Conservation (phyloP, 345 rosid genomes). For the Aethionema arabicum region DNA sequence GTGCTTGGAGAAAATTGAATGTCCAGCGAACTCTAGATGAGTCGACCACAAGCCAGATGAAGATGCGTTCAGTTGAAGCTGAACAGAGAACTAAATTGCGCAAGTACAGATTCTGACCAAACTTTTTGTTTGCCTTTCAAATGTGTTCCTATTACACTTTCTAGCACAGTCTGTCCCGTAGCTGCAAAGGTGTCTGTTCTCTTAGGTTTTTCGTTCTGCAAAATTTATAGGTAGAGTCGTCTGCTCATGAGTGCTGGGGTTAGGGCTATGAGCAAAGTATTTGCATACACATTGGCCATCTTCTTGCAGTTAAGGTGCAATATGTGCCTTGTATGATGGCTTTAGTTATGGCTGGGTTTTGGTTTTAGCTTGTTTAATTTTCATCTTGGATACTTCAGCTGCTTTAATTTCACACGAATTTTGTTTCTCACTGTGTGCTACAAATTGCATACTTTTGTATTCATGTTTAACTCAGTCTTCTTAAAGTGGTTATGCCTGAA, state of each 20-base stretch:
- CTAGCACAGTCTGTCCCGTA: constrained; percentile 21
- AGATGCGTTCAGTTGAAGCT: constrained; percentile 94
- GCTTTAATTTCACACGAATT: constrained; percentile 13
- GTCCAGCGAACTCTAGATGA: constrained; percentile 91
- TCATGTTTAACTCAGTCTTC: constrained; percentile 18
- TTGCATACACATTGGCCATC: constrained; percentile 21
- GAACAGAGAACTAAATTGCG: constrained; percentile 77
- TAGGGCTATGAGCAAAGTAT: constrained; percentile 23
- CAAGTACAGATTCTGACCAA: constrained; percentile 53
- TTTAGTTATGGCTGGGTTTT: constrained; percentile 19
- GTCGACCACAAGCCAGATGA: constrained; percentile 82
- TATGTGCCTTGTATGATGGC: constrained; percentile 17
- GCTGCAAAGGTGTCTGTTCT: constrained; percentile 25
- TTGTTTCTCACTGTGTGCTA: constrained; percentile 11
- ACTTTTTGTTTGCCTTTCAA: constrained; percentile 27
- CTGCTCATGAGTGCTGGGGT: constrained; percentile 19
- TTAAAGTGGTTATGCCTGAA: constrained; percentile 25
- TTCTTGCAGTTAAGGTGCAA: constrained; percentile 12
- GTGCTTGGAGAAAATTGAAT: constrained; percentile 91
- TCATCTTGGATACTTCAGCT: constrained; percentile 12
- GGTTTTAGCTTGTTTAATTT: constrained; percentile 2
- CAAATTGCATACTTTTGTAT: constrained; percentile 21
- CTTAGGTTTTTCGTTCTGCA: constrained; percentile 17
- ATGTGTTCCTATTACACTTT: background rate
- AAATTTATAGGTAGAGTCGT: constrained; percentile 26